phyloP scores from a whole-genome alignment of 345 rosid species.

The Trapa incisa region DNA sequence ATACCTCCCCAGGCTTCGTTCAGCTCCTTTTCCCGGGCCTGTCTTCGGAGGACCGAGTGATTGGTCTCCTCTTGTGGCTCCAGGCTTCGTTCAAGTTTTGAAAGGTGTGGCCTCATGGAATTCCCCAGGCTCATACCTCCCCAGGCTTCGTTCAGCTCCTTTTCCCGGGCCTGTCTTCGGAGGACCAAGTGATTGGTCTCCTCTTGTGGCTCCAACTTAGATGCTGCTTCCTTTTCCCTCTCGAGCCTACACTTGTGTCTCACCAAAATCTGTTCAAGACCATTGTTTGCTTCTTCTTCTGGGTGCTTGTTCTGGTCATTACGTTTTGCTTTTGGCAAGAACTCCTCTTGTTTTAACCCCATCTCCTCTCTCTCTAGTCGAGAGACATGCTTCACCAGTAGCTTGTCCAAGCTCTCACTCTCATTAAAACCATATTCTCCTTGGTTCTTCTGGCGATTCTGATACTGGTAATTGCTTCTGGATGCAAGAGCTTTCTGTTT shows the following conservation, averaged over 20 bases:
- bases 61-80: constrained; percentile 7
- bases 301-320: constrained; percentile 14
- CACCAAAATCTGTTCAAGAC: constrained; percentile 41
- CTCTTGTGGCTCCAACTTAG: constrained; percentile 18
- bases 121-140: too few relatives aligned
- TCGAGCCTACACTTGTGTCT: constrained; percentile 51
- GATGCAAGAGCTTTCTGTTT: constrained; percentile 13
- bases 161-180: constrained; percentile 23
- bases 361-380: constrained; percentile 61
- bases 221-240: constrained; percentile 37
- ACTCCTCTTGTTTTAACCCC: constrained; percentile 26
- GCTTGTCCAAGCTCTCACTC: constrained; percentile 60
- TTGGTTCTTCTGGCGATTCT: constrained; percentile 23
- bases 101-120: constrained; percentile 31
- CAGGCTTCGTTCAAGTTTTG: constrained; percentile 46
- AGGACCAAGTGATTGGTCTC: constrained; percentile 17
- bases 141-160: constrained; percentile 47
- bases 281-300: constrained; percentile 24
- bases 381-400: constrained; percentile 63
- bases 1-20: constrained; percentile 29
- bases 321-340: constrained; percentile 21
- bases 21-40: constrained; percentile 69
- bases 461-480: constrained; percentile 22
- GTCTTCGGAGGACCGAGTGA: constrained; percentile 33
- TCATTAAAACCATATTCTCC: constrained; percentile 18